Evolutionary conservation across 192 early-diverging fungal genomes (phyloP).

Genomic region (Dissophora ornata): DNA sequence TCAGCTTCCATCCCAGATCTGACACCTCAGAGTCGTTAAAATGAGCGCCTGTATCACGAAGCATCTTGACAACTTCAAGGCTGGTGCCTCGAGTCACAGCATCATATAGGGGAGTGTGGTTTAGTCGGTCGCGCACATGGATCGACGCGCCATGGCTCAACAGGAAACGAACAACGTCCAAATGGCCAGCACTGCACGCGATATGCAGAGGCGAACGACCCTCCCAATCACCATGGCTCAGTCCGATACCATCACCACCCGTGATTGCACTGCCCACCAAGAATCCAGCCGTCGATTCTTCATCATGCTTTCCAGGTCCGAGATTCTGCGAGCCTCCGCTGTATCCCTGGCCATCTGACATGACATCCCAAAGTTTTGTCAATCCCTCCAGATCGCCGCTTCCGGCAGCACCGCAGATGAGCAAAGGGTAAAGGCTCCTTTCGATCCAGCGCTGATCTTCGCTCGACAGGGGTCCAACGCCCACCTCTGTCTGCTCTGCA

Average conservation of each 20-base stretch:
- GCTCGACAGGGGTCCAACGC: conserved; percentile 37
- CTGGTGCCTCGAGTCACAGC: conserved; percentile 73
- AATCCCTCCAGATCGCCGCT: conserved; percentile 88
- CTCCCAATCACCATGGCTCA: conserved; percentile 45
- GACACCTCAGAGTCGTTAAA: conserved; percentile 85
- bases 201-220: conserved; percentile 89
- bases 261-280: conserved; percentile 33
- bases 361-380: conserved; percentile 67
- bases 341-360: conserved; percentile 29
- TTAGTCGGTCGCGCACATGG: conserved; percentile 87
- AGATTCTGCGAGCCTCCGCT: conserved; percentile 29
- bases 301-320: neutral
- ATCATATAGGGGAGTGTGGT: conserved; percentile 91
- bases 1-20: conserved; percentile 67
- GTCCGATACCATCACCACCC: conserved; percentile 22
- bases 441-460: conserved; percentile 78
- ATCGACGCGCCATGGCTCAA: conserved; percentile 88
- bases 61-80: conserved; percentile 70
- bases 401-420: conserved; percentile 88
- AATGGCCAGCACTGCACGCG: conserved; percentile 81
- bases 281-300: conserved; percentile 13
- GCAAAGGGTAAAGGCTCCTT: conserved; percentile 81
- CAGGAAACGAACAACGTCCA: conserved; percentile 79
- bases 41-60: conserved; percentile 87
- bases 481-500: too few relatives aligned